Conservation (phyloP, 768 basidiomycete genomes). For the Panaeolus cyanescens region DNA sequence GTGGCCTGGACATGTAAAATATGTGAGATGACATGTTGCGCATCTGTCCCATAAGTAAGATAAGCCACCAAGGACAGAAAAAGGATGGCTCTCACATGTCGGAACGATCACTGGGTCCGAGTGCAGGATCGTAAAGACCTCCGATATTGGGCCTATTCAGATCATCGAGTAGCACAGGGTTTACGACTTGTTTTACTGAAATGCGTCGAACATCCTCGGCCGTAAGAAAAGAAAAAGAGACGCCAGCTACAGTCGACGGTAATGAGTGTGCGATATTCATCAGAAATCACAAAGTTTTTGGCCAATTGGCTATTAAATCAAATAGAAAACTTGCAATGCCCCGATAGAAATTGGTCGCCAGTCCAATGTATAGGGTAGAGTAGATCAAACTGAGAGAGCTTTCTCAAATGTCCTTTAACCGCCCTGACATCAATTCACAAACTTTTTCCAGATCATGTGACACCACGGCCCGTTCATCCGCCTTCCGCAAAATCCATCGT, state of each 20-base stretch:
- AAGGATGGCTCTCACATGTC: constrained; percentile 73
- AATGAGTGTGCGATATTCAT: constrained; percentile 94
- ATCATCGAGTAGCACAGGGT: constrained; percentile 91
- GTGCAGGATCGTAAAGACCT: constrained; percentile 92
- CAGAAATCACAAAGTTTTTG: not conserved
- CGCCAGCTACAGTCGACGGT: constrained; percentile 78
- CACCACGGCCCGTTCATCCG: not conserved
- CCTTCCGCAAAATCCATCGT: not conserved
- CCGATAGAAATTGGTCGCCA: not conserved
- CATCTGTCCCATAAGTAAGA: constrained; percentile 58
- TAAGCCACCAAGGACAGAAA: not conserved
- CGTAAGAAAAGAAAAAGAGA: constrained; percentile 93
- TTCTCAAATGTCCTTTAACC: not conserved
- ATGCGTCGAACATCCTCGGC: constrained; percentile 87
- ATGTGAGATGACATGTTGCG: constrained; percentile 88
- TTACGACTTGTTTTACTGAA: constrained; percentile 97
- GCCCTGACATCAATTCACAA: constrained; percentile 14
- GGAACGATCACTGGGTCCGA: constrained; percentile 85
- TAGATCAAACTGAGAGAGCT: not conserved
- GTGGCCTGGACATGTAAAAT: constrained; percentile 96
- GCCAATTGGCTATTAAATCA: not conserved
- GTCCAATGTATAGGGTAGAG: not conserved
- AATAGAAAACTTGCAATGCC: not conserved
- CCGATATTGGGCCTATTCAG: constrained; percentile 89
- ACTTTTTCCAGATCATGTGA: constrained; percentile 32